Evolutionary conservation across 2,329 filamentous ascomycete species (phyloP), one percentile per base, ranked within the genome.

Genomic region (Thelonectria blattea): DNA sequence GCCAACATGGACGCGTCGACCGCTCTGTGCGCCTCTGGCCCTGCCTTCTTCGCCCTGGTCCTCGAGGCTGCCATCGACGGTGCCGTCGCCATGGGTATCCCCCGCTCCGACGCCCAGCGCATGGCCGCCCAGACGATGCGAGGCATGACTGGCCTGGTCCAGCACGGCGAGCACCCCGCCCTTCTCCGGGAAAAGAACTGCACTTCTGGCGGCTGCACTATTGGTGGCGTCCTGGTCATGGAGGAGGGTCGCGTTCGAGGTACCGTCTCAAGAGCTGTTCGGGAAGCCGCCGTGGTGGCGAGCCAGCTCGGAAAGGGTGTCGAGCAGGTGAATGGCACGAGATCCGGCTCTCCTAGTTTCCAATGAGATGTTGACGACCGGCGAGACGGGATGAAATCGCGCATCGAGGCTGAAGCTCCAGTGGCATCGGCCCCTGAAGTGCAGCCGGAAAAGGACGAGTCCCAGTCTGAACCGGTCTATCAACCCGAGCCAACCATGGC

Each of bases 91-190:
- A 91, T 92, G 88, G 91, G 91, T 0, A 72, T 94, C 32, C 89
- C 90, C 4, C 81, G 90, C 49, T 84, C 83, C 2, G 90, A 93
- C 72, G 91, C 91, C 1, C 87, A 88, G 72, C 79, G 85, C 62
- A 93, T 94, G 90, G 90, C 90, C 24, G 88, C 90, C 1, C 91
- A 94, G 79, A 87, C 88, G 12, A 92, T 93, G 88, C 83, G 85
- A 65, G 91, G 91, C 20, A 87, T 89, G 0, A 88, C 90, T 0
- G 86, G 84, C 0, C 71, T 93, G 68, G 86, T 93, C 11, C 80
- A 91, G 56, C 83, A 78, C 56, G 90, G 90, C 14, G 89, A 92
- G 73, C 91, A 93, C 74, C 91, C 91, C 1, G 90, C 90, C 15
- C 76, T 92, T 20, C 76, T 93, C 53, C 83, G 88, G 52, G 91